Evolutionary conservation across 1,284 basidiomycete genomes (phyloP).

Genomic region (Fomitopsis pinicola): DNA sequence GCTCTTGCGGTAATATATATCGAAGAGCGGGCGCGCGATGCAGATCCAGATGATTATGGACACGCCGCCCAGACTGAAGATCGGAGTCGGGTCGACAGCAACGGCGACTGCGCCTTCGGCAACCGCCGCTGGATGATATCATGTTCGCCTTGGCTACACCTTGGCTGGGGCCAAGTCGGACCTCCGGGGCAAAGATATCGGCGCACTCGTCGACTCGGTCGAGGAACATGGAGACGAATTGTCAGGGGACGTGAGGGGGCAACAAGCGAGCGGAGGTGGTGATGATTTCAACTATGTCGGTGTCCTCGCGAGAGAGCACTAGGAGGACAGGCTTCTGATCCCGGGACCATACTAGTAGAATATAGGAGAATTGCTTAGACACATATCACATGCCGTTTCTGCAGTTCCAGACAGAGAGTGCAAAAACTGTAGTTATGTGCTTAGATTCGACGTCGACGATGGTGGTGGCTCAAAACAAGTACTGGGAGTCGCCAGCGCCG

Average conservation of each 20-base stretch:
- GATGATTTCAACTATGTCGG: no score
- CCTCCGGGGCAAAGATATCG: background rate
- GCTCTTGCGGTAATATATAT: background rate
- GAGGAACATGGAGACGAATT: background rate
- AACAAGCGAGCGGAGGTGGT: background rate
- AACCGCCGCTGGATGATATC: background rate
- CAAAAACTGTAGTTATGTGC: no score
- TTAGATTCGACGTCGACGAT: no score
- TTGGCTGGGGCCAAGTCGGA: background rate
- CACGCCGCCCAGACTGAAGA: background rate
- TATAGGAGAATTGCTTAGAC: no score
- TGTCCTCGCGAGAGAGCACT: no score
- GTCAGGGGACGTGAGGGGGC: background rate
- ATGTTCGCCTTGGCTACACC: background rate
- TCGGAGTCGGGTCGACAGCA: background rate
- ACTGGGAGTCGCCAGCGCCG: no score
- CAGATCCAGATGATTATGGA: no score
- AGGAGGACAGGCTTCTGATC: no score
- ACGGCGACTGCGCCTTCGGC: constrained; percentile 1
- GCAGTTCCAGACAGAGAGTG: no score
- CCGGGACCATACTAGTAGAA: no score
- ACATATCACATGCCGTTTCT: no score
- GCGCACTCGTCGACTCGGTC: background rate
- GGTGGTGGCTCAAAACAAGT: no score
- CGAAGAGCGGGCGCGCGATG: background rate